Conservation (phyloP, 177 flowering plant genomes). For the Vitis hybrid region DNA sequence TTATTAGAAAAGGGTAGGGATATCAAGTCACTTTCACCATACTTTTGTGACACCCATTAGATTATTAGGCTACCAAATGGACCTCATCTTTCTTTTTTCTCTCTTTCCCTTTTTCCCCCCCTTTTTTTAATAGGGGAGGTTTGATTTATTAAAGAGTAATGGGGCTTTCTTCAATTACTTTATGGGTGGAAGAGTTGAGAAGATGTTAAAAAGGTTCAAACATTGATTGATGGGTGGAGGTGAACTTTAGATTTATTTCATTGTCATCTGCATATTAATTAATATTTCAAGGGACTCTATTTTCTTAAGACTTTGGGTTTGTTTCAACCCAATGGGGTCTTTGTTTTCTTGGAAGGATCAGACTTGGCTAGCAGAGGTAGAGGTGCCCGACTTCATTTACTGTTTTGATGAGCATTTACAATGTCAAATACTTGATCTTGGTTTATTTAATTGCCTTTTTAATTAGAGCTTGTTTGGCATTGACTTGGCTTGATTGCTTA, state of each 20-base stretch:
- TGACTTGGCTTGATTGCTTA: slow-evolving; percentile 15
- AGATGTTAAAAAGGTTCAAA: background rate
- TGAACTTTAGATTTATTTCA: background rate
- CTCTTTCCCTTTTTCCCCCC: no score
- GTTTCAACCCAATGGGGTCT: no score
- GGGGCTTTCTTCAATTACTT: slow-evolving; percentile 9
- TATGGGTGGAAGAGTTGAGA: background rate
- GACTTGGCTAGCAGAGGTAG: no score
- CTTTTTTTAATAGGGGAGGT: slow-evolving; percentile 2
- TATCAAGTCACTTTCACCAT: slow-evolving; percentile 12
- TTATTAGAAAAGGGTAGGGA: background rate
- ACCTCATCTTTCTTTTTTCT: slow-evolving; percentile 12
- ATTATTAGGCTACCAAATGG: background rate
- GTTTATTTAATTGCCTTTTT: background rate
- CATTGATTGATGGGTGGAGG: background rate
- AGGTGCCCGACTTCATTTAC: no score
- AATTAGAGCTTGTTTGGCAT: slow-evolving; percentile 2
- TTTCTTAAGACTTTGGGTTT: no score
- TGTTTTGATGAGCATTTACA: no score
- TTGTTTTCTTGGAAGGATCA: no score
- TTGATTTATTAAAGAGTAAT: background rate
- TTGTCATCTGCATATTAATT: background rate
- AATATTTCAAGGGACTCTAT: background rate
- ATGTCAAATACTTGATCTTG: background rate
- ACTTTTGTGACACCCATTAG: slow-evolving; percentile 7